Conservation (phyloP, 2,329 filamentous ascomycete genomes). For the Alternaria sp. region DNA sequence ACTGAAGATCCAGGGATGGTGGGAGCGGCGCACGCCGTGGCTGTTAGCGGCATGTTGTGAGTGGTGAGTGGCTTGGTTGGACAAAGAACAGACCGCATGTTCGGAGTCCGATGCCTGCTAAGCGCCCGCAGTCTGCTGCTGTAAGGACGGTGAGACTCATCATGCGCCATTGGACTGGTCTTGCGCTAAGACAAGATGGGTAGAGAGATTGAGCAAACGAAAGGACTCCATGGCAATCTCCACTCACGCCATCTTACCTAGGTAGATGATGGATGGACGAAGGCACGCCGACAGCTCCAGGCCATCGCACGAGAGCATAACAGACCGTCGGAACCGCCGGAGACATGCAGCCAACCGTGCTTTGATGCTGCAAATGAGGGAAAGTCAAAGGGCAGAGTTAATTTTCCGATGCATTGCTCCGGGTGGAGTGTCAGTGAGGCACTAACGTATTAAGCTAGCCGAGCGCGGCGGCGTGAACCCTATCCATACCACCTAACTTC, state of each 20-base stretch:
- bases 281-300: background rate
- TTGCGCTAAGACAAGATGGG: constrained; percentile 9
- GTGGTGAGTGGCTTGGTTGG: constrained; percentile 9
- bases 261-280: no score
- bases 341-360: constrained; percentile 4
- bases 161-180: constrained; percentile 16
- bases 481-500: constrained; percentile 26
- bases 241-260: background rate
- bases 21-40: constrained; percentile 15
- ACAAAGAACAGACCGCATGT: constrained; percentile 17
- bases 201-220: constrained; percentile 2
- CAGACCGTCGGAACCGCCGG: constrained; percentile 18
- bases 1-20: constrained; percentile 18
- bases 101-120: constrained; percentile 41
- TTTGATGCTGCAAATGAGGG: constrained; percentile 1
- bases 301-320: constrained; percentile 4
- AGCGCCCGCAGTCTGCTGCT: constrained; percentile 19
- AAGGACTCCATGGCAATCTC: constrained; percentile 21
- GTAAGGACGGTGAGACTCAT: constrained; percentile 31
- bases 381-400: constrained; percentile 1
- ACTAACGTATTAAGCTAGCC: constrained; percentile 26
- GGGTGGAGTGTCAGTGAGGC: constrained; percentile 22
- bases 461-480: constrained; percentile 10
- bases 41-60: constrained; percentile 10
- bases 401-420: constrained; percentile 15